phyloP scores from a whole-genome alignment of 768 basidiomycete genomes.

The Hygrocybe coccinea region DNA sequence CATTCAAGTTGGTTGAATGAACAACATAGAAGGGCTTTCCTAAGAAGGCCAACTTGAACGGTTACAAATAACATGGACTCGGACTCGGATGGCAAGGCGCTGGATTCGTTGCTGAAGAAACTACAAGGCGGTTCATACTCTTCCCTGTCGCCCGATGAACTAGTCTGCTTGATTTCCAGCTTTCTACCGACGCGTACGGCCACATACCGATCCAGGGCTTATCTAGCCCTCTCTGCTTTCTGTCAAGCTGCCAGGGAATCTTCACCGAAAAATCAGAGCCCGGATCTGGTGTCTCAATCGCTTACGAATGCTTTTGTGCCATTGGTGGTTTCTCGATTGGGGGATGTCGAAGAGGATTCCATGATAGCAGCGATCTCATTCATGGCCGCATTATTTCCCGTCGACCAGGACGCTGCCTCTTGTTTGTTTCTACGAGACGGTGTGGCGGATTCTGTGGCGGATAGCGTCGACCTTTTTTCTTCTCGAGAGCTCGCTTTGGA shows the following conservation, averaged over 20 bases:
- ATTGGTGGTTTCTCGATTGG: constrained; percentile 44
- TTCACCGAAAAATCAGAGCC: constrained; percentile 29
- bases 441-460: constrained; percentile 58
- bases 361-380: constrained; percentile 57
- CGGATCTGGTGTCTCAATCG: constrained; percentile 45
- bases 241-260: constrained; percentile 54
- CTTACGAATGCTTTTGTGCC: constrained; percentile 51
- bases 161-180: constrained; percentile 45
- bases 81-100: too few species aligned
- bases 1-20: too few species aligned
- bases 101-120: constrained; percentile 32
- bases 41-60: neutral
- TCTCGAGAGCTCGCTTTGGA: constrained; percentile 47
- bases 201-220: constrained; percentile 59
- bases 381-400: constrained; percentile 76
- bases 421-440: constrained; percentile 61
- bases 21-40: too few species aligned
- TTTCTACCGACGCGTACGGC: constrained; percentile 47
- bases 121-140: constrained; percentile 23
- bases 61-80: constrained; percentile 2
- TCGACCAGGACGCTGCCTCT: constrained; percentile 67
- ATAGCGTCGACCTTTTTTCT: constrained; percentile 59
- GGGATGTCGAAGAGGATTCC: constrained; percentile 50
- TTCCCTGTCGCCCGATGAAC: constrained; percentile 49
- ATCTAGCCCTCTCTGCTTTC: constrained; percentile 61